Evolutionary conservation across 768 basidiomycete genomes (phyloP).

Genomic region (Lentinula sp.): DNA sequence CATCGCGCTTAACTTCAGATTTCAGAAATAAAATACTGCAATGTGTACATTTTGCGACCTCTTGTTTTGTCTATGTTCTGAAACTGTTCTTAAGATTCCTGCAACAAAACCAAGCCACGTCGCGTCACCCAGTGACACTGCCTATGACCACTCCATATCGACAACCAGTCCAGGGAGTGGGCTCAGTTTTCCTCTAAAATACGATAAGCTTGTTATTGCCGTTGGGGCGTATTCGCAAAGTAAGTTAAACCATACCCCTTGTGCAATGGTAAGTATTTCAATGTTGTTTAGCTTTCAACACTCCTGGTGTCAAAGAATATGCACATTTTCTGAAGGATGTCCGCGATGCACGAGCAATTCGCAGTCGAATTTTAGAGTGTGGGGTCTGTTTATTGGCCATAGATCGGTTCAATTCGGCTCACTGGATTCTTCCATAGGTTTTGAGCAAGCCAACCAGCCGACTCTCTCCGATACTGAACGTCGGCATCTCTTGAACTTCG

Average conservation of each 20-base stretch:
- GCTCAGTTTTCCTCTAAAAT: slow-evolving; percentile 51
- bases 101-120: slow-evolving; percentile 41
- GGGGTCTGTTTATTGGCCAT: slow-evolving; percentile 9
- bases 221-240: slow-evolving; percentile 86
- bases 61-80: not conserved
- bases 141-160: slow-evolving; percentile 9
- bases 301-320: slow-evolving; percentile 76
- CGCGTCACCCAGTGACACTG: slow-evolving; percentile 16
- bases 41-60: slow-evolving; percentile 37
- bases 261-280: not conserved
- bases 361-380: slow-evolving; percentile 73
- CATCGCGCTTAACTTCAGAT: slow-evolving; percentile 29
- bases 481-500: slow-evolving; percentile 64
- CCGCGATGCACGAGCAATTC: slow-evolving; percentile 66
- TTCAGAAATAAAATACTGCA: slow-evolving; percentile 51
- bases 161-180: slow-evolving; percentile 14
- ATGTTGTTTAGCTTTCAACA: slow-evolving; percentile 46
- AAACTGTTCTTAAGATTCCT: slow-evolving; percentile 40
- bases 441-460: slow-evolving; percentile 84
- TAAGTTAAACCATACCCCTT: slow-evolving; percentile 21
- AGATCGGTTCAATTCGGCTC: not conserved
- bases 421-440: slow-evolving; percentile 34
- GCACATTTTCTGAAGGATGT: slow-evolving; percentile 81
- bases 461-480: slow-evolving; percentile 69
- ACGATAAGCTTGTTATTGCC: slow-evolving; percentile 80